Percentiles rank a stretch among this genome's conserved stretches.
Evolutionary conservation across 768 basidiomycete genomes (phyloP).

Genomic region (Lentinula edodes): DNA sequence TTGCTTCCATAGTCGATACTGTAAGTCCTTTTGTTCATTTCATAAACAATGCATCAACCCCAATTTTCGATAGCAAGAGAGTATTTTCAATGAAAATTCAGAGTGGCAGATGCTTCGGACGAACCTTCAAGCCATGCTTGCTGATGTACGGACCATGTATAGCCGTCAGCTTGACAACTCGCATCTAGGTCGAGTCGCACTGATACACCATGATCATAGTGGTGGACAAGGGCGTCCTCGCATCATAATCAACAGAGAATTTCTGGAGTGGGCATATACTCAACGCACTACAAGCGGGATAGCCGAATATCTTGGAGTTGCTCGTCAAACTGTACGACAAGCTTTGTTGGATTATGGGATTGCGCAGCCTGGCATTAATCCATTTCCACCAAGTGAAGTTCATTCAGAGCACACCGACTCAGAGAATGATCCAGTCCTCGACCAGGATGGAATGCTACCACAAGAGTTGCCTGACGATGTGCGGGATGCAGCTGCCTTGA

Average conservation of each 20-base stretch:
- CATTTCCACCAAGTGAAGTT: neutral
- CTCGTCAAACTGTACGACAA: neutral
- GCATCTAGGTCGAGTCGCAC: no score
- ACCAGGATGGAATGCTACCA: neutral
- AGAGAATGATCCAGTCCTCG: neutral
- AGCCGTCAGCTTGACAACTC: no score
- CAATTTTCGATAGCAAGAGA: no score
- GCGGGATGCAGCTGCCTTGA: neutral
- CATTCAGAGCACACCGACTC: neutral
- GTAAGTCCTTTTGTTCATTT: no score
- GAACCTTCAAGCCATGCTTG: no score
- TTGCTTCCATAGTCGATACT: no score
- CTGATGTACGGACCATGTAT: no score
- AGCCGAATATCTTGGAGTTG: constrained; percentile 4
- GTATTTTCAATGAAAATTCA: no score
- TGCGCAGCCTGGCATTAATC: neutral
- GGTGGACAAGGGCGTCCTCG: no score
- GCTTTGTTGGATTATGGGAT: constrained; percentile 2
- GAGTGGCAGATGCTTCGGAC: no score
- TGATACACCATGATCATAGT: no score
- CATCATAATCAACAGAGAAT: neutral
- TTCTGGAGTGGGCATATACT: constrained; percentile 7
- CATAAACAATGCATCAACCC: no score
- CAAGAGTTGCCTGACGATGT: neutral
- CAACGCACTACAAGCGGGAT: constrained; percentile 3